These are phyloP conservation scores for Vaccinium darrowii DNA, from an alignment of 148 eudicot genomes.

Conservation along the genomic window DNA sequence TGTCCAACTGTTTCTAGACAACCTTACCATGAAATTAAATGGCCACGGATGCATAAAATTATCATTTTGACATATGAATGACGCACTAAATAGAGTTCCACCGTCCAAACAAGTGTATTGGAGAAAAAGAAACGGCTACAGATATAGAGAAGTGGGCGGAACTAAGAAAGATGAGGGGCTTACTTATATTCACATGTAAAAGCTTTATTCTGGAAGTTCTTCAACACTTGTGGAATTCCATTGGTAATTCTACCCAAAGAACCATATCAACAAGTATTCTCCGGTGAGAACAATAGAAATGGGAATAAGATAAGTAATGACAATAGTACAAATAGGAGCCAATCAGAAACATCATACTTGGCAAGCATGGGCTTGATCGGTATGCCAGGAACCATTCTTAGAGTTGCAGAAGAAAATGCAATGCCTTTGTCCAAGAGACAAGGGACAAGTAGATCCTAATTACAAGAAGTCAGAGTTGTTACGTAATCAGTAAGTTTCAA, in stretches of 20 bases:
- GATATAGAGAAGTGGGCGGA: neutral
- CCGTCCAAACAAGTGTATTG: slow-evolving; percentile 2
- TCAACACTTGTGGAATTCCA: slow-evolving; percentile 71
- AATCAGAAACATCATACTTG: slow-evolving; percentile 43
- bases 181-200: slow-evolving; percentile 94
- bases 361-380: slow-evolving; percentile 99
- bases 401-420: slow-evolving; percentile 61
- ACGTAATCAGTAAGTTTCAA: neutral
- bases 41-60: neutral
- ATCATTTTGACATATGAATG: neutral
- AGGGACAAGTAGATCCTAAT: slow-evolving; percentile 81
- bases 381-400: slow-evolving; percentile 88
- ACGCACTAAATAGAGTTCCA: neutral
- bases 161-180: slow-evolving; percentile 24
- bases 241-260: slow-evolving; percentile 66
- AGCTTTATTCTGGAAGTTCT: slow-evolving; percentile 68
- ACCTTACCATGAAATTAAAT: neutral
- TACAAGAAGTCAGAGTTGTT: slow-evolving; percentile 19
- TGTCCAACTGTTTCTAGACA: neutral
- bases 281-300: neutral
- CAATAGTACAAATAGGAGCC: slow-evolving; percentile 7
- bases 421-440: slow-evolving; percentile 79
- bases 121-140: neutral
- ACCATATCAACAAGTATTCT: neutral
- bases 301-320: slow-evolving; percentile 4